phyloP scores from a whole-genome alignment of 2,329 filamentous ascomycete genomes.

The Aspergillus sergii region DNA sequence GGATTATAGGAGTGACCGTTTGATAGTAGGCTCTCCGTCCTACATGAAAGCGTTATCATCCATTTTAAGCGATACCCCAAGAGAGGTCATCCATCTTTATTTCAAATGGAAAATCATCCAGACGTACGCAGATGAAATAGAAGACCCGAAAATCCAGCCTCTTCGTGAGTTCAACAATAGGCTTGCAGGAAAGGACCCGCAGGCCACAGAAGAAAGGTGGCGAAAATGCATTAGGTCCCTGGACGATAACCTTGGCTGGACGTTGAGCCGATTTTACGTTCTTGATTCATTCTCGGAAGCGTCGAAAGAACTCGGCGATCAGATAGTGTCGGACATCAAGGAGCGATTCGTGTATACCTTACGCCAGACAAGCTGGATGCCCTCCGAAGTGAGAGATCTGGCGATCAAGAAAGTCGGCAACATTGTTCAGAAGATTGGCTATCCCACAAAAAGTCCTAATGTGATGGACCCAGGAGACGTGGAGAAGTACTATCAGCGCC shows the following conservation, averaged over 20 bases:
- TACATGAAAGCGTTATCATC: conserved; percentile 62
- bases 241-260: conserved; percentile 65
- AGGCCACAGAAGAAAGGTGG: conserved; percentile 67
- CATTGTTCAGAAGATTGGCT: conserved; percentile 70
- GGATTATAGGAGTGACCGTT: conserved; percentile 52
- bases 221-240: conserved; percentile 63
- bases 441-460: conserved; percentile 64
- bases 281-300: conserved; percentile 68
- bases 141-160: conserved; percentile 62
- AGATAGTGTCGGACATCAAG: conserved; percentile 72
- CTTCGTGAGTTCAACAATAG: conserved; percentile 63
- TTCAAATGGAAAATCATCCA: conserved; percentile 66
- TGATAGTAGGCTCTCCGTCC: conserved; percentile 62
- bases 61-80: conserved; percentile 57
- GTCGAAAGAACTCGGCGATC: conserved; percentile 67
- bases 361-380: conserved; percentile 65
- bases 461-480: conserved; percentile 61
- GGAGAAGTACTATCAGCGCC: conserved; percentile 57
- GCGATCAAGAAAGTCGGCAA: conserved; percentile 68
- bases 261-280: conserved; percentile 70
- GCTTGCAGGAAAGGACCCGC: conserved; percentile 63
- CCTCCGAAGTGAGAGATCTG: conserved; percentile 59
- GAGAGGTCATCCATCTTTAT: conserved; percentile 62
- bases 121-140: conserved; percentile 55
- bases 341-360: conserved; percentile 65